A percentile compares a stretch with the other conserved stretches of the same genome.
These are phyloP conservation scores for Apiotrichum laibachii DNA, from an alignment of 1,284 basidiomycete species.

Conservation along the genomic window DNA sequence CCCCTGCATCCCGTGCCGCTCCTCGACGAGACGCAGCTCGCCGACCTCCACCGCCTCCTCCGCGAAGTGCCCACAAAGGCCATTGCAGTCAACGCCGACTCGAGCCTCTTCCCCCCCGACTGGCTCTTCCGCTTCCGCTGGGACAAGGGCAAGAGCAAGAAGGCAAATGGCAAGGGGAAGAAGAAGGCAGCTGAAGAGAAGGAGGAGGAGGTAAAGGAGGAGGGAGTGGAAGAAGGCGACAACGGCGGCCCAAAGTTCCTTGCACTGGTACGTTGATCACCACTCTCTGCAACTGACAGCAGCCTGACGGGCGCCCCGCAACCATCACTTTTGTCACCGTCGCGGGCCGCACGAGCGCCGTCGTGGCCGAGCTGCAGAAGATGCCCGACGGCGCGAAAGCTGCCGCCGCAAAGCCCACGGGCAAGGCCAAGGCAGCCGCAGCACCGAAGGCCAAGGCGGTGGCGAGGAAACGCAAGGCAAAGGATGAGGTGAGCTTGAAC, in stretches of 20 bases:
- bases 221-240: slow-evolving; percentile 17
- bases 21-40: slow-evolving; percentile 58
- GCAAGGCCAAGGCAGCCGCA: too few relatives aligned
- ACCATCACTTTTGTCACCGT: slow-evolving; percentile 76
- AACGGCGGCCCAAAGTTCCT: slow-evolving; percentile 50
- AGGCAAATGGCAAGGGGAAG: slow-evolving; percentile 27
- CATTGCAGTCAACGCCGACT: slow-evolving; percentile 70
- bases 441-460: too few relatives aligned
- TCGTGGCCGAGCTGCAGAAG: slow-evolving; percentile 65
- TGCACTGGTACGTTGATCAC: slow-evolving; percentile 56
- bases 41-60: slow-evolving; percentile 60
- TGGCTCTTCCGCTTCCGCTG: slow-evolving; percentile 54
- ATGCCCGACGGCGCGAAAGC: slow-evolving; percentile 35
- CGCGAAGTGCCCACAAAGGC: slow-evolving; percentile 63
- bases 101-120: slow-evolving; percentile 62
- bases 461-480: too few relatives aligned
- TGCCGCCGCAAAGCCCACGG: too few relatives aligned
- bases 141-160: slow-evolving; percentile 67
- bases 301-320: slow-evolving; percentile 69
- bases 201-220: slow-evolving; percentile 15
- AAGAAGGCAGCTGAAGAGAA: slow-evolving; percentile 9
- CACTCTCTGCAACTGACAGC: slow-evolving; percentile 1
- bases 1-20: slow-evolving; percentile 68
- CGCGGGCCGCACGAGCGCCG: slow-evolving; percentile 75
- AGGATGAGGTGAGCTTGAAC: too few relatives aligned